Evolutionary conservation across 2,329 filamentous ascomycete species (phyloP), one percentile per base, ranked within the genome.

Genomic region (Cyphellophora europaea): DNA sequence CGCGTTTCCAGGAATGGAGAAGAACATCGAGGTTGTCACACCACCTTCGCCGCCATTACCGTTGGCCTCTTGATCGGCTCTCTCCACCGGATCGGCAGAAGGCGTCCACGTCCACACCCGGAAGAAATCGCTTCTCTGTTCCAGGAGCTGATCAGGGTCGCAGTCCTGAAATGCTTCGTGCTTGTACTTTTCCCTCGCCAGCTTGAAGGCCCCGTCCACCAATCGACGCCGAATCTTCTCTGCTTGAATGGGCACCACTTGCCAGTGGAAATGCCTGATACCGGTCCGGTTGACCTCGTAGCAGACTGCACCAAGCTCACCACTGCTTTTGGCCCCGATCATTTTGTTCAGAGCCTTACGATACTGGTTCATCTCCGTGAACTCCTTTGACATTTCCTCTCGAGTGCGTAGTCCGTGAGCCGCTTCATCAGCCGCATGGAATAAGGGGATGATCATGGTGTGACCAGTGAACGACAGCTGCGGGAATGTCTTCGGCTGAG

Each of bases 191-290:
- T 93, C 82, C 0, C 86, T 87, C 53, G 94, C 78, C 2, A 93
- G 83, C 35, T 80, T 79, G 63, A 98, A 95, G 0, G 80, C 89
- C 0, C 83, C 85, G 55, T 94, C 86, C 0, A 93, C 83, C 2
- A 93, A 67, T 0, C 83, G 82, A 30, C 77, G 76, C 13, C 62
- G 64, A 33, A 94, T 72, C 29, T 85, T 63, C 6, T 81, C 69
- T 0, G 72, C 65, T 0, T 82, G 74, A 1, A 93, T 67, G 1
- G 91, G 86, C 18, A 96, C 64, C 48, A 93, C 82, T 59, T 98
- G 93, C 91, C 88, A 95, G 53, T 96, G 89, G 1, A 80, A 71
- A 55, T 98, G 91, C 37, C 96, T 78, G 36, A 91, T 86, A 33
- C 74, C 73, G 4, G 69, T 69, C 33, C 87, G 79, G 53, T 79